phyloP scores from a whole-genome alignment of 805 yeast species.

The Ogataea corticis region DNA sequence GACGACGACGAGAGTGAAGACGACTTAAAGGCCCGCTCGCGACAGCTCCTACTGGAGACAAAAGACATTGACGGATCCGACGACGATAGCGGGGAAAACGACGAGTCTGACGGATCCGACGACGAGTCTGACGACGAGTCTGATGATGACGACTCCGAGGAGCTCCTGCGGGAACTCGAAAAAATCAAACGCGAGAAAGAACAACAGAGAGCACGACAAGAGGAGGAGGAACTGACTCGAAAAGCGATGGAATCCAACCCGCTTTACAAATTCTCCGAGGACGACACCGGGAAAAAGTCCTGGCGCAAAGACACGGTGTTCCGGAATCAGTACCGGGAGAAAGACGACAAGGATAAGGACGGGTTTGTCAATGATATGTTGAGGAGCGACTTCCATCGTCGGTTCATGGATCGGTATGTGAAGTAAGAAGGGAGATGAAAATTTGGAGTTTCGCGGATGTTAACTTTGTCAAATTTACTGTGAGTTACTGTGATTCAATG shows the following conservation, averaged over 20 bases:
- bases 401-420: constrained; percentile 42
- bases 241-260: constrained; percentile 31
- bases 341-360: constrained; percentile 21
- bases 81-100: constrained; percentile 23
- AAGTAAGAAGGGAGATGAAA: constrained; percentile 22
- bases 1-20: constrained; percentile 31
- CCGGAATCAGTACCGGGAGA: constrained; percentile 24
- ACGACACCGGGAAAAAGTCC: constrained; percentile 20
- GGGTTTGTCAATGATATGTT: constrained; percentile 34
- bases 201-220: constrained; percentile 26
- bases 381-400: constrained; percentile 41
- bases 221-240: constrained; percentile 27
- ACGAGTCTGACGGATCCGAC: constrained; percentile 9
- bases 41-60: constrained; percentile 17
- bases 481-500: no score
- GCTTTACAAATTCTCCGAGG: constrained; percentile 17
- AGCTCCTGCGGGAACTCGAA: constrained; percentile 40
- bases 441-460: no score
- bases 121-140: constrained; percentile 25
- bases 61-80: constrained; percentile 29
- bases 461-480: no score
- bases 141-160: constrained; percentile 53
- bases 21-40: constrained; percentile 25
- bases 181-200: constrained; percentile 39
- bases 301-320: constrained; percentile 40